Base-by-base conservation (phyloP, 352 stramenopile genomes). In the Thalassiosira livingstoniorum region DNA sequence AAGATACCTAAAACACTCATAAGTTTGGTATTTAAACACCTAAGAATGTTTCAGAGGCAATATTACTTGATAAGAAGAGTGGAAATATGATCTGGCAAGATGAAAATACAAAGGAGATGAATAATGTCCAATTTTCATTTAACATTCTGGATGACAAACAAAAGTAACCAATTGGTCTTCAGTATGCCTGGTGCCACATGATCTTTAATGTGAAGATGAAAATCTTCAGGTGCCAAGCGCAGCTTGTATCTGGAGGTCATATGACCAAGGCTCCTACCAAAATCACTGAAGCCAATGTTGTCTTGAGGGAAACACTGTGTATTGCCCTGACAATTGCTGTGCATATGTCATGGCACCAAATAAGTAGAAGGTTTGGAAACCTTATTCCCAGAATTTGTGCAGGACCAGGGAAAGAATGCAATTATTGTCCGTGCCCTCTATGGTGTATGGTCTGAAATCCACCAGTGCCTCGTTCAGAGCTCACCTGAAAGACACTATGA, bases 141-240 rank as follows among this genome's bases (percentile, higher is more conserved):
- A 60, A 82, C 25, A 76, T 85, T n/a, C 31, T 85, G 0, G 61
- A 32, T 10, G 43, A 85, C 3, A 37, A 10, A 2, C 32, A 78
- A 2, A 58, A 45, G n/a, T 0, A 32, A 43, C 71, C 69, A 23
- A 53, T 39, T 31, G 68, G 32, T 2, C 79, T 79, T 45, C 54
- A 87, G 65, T 23, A 53, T 0, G 82, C 85, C 13, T 37, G 31
- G 10, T 83, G 75, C 23, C 69, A 87, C 45, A 80, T 87, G 73
- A 70, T 88, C 4, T 90, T 90, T 55, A 81, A 90, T 42, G 60
- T 90, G 0, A 90, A 90, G 54, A 88, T 90, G 70, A 77, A 90
- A 58, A 39, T 77, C 35, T 71, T 81, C 43, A 47, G 37, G 11
- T 27, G 55, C 23, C 80, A 87, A 53, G 79, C 75, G 13, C 21